Conservation (phyloP, 1,284 basidiomycete genomes). For the Melampsora larici-populina region DNA sequence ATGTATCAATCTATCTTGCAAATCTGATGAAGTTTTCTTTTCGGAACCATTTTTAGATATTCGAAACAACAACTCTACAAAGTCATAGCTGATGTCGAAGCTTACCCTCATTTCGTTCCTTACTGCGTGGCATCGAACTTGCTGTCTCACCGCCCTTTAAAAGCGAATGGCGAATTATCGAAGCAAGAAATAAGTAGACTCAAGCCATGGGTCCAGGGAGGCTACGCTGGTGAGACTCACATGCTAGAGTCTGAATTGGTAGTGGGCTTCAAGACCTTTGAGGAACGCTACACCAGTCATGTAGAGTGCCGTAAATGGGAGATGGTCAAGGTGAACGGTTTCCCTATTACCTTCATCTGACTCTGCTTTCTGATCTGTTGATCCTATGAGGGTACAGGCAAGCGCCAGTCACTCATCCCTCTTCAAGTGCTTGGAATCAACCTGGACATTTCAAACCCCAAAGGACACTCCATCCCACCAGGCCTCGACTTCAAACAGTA, state of each 20-base stretch:
- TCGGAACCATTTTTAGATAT: slow-evolving; percentile 7
- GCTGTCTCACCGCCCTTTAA: slow-evolving; percentile 3
- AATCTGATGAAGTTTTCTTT: background rate
- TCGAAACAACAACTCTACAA: slow-evolving; percentile 38
- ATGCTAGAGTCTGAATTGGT: slow-evolving; percentile 30
- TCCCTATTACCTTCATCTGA: background rate
- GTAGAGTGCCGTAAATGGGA: slow-evolving; percentile 41
- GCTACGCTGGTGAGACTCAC: slow-evolving; percentile 28
- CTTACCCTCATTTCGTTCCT: slow-evolving; percentile 41
- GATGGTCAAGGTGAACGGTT: slow-evolving; percentile 28
- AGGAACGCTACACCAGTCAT: slow-evolving; percentile 28
- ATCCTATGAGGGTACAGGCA: slow-evolving; percentile 9
- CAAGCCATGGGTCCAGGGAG: slow-evolving; percentile 26
- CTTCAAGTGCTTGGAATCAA: slow-evolving; percentile 38
- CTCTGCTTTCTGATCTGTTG: background rate
- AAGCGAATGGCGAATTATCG: background rate
- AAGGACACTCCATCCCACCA: slow-evolving; percentile 31
- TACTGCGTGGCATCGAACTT: slow-evolving; percentile 33
- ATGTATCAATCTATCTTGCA: background rate
- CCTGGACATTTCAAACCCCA: slow-evolving; percentile 37
- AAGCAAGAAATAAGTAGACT: background rate
- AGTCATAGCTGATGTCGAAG: slow-evolving; percentile 40
- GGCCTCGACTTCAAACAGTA: slow-evolving; percentile 6
- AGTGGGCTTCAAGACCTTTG: slow-evolving; percentile 35
- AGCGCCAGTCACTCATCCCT: slow-evolving; percentile 32